Evolutionary conservation across 345 rosid species (phyloP).

Genomic region (Citrus mangshanensis): DNA sequence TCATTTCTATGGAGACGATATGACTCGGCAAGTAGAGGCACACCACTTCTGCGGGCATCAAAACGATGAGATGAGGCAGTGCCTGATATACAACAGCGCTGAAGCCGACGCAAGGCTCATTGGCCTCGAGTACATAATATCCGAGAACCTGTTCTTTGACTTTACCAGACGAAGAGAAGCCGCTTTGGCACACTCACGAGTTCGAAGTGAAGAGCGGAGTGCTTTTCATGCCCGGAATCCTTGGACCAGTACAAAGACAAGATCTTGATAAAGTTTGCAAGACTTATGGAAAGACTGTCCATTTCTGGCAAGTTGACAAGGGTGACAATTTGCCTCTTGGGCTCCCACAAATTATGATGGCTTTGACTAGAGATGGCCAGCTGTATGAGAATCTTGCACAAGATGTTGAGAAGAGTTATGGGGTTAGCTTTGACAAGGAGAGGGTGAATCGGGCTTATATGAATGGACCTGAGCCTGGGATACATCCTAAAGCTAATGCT

Average conservation of each 20-base stretch:
- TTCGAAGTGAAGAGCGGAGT: constrained; percentile 82
- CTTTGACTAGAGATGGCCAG: constrained; percentile 66
- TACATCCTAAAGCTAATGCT: constrained; percentile 71
- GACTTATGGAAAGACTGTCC: constrained; percentile 69
- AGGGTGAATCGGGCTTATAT: constrained; percentile 50
- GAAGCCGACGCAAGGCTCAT: constrained; percentile 52
- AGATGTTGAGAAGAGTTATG: constrained; percentile 51
- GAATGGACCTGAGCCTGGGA: constrained; percentile 59
- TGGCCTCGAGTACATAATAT: constrained; percentile 69
- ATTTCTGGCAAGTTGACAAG: constrained; percentile 86
- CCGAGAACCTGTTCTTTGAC: constrained; percentile 70
- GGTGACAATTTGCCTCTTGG: constrained; percentile 78
- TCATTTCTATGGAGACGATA: constrained; percentile 67
- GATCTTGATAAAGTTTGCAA: constrained; percentile 67
- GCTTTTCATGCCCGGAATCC: constrained; percentile 69
- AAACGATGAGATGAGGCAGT: constrained; percentile 86
- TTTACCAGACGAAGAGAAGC: constrained; percentile 69
- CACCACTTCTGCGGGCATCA: constrained; percentile 76
- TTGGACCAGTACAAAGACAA: constrained; percentile 51
- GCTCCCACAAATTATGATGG: constrained; percentile 71
- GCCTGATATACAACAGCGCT: constrained; percentile 63
- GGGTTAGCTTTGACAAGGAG: constrained; percentile 46
- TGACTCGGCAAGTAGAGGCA: constrained; percentile 79
- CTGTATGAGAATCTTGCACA: constrained; percentile 46
- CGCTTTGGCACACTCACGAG: constrained; percentile 73